Conservation (phyloP, 768 basidiomycete species). For the Pisolithus sp. region DNA sequence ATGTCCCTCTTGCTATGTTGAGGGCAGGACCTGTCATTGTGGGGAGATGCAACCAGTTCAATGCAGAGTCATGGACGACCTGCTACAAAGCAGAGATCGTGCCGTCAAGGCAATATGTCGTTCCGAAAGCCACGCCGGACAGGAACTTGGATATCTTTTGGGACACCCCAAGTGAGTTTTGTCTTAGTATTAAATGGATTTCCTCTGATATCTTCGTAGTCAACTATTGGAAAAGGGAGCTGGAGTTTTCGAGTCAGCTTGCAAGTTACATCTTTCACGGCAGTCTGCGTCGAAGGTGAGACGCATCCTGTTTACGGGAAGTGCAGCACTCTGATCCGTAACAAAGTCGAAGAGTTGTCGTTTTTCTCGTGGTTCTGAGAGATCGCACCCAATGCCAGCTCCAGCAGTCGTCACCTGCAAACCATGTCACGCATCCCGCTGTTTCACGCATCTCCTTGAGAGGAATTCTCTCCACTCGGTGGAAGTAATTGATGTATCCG, state of each 20-base stretch:
- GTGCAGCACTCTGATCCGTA: slow-evolving; percentile 1
- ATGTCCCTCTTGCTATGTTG: slow-evolving; percentile 69
- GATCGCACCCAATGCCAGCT: slow-evolving; percentile 12
- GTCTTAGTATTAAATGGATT: neutral
- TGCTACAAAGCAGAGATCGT: slow-evolving; percentile 39
- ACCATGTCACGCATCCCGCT: slow-evolving; percentile 30
- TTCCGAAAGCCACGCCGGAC: slow-evolving; percentile 7
- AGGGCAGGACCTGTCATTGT: slow-evolving; percentile 71
- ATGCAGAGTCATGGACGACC: slow-evolving; percentile 40
- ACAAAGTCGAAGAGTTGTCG: slow-evolving; percentile 19
- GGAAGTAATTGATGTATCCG: slow-evolving; percentile 25
- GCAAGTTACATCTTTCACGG: slow-evolving; percentile 17
- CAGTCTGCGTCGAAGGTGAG: slow-evolving; percentile 12
- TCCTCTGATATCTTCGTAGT: slow-evolving; percentile 14
- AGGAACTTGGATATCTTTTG: slow-evolving; percentile 9
- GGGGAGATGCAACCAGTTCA: slow-evolving; percentile 55
- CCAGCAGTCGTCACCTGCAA: slow-evolving; percentile 28
- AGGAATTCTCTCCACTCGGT: slow-evolving; percentile 31
- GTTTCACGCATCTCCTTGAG: slow-evolving; percentile 33
- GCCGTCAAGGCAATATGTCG: slow-evolving; percentile 27
- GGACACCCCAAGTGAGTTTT: slow-evolving; percentile 16
- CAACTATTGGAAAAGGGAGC: slow-evolving; percentile 15
- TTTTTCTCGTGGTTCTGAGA: neutral
- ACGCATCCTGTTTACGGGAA: neutral
- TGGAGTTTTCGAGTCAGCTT: slow-evolving; percentile 31